phyloP scores from a whole-genome alignment of 129 eudicot genomes.

The Silybum marianum region DNA sequence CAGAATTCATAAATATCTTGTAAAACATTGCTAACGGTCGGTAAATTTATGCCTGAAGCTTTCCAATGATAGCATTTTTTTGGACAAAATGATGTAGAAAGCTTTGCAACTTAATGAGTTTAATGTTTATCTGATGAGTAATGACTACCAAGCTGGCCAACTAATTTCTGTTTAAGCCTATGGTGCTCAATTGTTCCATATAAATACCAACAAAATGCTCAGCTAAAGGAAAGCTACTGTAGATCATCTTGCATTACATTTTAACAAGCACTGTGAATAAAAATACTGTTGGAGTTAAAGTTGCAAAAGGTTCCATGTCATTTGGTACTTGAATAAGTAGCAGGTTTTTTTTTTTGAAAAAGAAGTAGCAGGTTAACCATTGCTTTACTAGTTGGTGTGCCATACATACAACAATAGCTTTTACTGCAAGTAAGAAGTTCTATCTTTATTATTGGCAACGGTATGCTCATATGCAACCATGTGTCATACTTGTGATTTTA shows the following conservation, averaged over 20 bases:
- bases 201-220: not conserved
- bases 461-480: not conserved
- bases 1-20: not conserved
- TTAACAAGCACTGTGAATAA: not conserved
- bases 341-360: too few relatives aligned
- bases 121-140: not conserved
- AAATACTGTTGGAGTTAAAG: not conserved
- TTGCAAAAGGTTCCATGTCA: not conserved
- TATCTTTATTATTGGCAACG: not conserved
- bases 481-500: not conserved
- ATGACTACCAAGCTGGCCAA: not conserved
- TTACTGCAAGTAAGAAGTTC: not conserved
- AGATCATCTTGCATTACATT: not conserved
- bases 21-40: conserved; percentile 1
- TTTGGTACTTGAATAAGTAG: not conserved
- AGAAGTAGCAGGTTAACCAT: not conserved
- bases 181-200: not conserved
- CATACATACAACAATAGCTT: not conserved
- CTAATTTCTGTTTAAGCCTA: conserved; percentile 5
- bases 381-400: not conserved
- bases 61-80: not conserved
- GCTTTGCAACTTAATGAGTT: not conserved
- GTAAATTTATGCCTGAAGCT: conserved; percentile 10
- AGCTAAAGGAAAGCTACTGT: not conserved
- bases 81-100: not conserved